Percentiles rank a stretch among this genome's conserved stretches.
Conservation (phyloP, 2,329 filamentous ascomycete species). For the Fusarium succisae region DNA sequence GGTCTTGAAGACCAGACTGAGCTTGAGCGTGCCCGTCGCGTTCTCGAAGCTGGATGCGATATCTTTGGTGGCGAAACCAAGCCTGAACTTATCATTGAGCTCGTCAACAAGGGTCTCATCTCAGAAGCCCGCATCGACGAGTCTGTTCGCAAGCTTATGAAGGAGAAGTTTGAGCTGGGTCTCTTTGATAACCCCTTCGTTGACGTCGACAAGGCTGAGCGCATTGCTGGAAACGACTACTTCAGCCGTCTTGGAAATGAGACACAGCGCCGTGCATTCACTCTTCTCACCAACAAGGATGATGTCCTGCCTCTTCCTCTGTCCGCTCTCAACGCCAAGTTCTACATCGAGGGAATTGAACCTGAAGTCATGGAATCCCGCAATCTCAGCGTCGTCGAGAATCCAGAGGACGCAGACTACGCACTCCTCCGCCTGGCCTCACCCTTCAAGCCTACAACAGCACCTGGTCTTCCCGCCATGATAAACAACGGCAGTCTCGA, state of each 20-base stretch:
- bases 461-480: slow-evolving; percentile 48
- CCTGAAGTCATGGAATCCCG: slow-evolving; percentile 26
- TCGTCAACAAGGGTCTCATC: slow-evolving; percentile 52
- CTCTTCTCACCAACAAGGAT: slow-evolving; percentile 42
- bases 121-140: slow-evolving; percentile 55
- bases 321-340: slow-evolving; percentile 13
- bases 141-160: slow-evolving; percentile 57
- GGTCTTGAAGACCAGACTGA: slow-evolving; percentile 56
- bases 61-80: slow-evolving; percentile 61
- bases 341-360: slow-evolving; percentile 38
- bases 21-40: slow-evolving; percentile 46
- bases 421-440: slow-evolving; percentile 53
- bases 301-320: slow-evolving; percentile 34
- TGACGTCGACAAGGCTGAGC: slow-evolving; percentile 47
- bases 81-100: slow-evolving; percentile 58
- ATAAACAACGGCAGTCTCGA: slow-evolving; percentile 55
- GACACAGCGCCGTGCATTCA: slow-evolving; percentile 42
- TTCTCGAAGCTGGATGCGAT: slow-evolving; percentile 61
- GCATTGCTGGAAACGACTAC: slow-evolving; percentile 55
- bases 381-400: slow-evolving; percentile 48
- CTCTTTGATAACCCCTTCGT: slow-evolving; percentile 63
- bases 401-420: slow-evolving; percentile 52
- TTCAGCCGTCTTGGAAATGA: slow-evolving; percentile 47
- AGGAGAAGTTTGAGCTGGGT: slow-evolving; percentile 61
- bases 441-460: slow-evolving; percentile 48